Percentiles rank a stretch among this genome's conserved stretches.
Conservation (phyloP, 1,139 yeast genomes). For the Tardiomyces depauwii region DNA sequence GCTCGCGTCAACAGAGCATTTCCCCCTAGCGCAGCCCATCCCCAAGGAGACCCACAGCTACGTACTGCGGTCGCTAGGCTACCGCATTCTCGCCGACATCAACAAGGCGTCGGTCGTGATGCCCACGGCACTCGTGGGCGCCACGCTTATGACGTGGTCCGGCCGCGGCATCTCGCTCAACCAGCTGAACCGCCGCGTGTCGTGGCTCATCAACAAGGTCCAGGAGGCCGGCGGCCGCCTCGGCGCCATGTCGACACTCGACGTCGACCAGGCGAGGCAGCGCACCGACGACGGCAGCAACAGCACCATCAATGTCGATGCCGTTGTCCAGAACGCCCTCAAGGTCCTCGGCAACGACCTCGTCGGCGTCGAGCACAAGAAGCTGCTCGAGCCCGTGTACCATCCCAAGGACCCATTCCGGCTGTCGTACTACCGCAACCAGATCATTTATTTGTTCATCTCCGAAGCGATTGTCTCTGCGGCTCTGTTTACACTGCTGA, state of each 20-base stretch:
- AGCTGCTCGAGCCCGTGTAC: slow-evolving; percentile 29
- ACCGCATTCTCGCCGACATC: slow-evolving; percentile 30
- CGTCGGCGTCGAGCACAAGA: slow-evolving; percentile 24
- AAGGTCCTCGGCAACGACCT: slow-evolving; percentile 29
- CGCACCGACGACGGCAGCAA: slow-evolving; percentile 9
- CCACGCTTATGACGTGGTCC: slow-evolving; percentile 29
- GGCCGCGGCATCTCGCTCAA: slow-evolving; percentile 27
- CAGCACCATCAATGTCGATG: slow-evolving; percentile 11
- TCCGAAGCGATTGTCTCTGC: slow-evolving; percentile 31
- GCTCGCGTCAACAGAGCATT: slow-evolving; percentile 4
- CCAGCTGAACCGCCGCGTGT: slow-evolving; percentile 25
- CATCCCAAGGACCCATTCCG: slow-evolving; percentile 31
- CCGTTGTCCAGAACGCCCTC: slow-evolving; percentile 28
- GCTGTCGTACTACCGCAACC: slow-evolving; percentile 33
- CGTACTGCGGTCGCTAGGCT: slow-evolving; percentile 29
- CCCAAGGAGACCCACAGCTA: slow-evolving; percentile 13
- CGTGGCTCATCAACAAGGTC: slow-evolving; percentile 26
- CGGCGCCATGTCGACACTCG: slow-evolving; percentile 19
- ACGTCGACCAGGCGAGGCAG: slow-evolving; percentile 3
- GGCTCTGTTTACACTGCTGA: slow-evolving; percentile 23
- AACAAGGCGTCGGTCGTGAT: slow-evolving; percentile 31
- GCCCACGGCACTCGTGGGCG: slow-evolving; percentile 35
- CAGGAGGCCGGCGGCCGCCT: slow-evolving; percentile 30
- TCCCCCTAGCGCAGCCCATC: slow-evolving; percentile 6
- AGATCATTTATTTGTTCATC: slow-evolving; percentile 31